Evolutionary conservation across 2,329 filamentous ascomycete genomes (phyloP), one percentile per base, ranked within the genome.

Genomic region (Xylaria sp.): DNA sequence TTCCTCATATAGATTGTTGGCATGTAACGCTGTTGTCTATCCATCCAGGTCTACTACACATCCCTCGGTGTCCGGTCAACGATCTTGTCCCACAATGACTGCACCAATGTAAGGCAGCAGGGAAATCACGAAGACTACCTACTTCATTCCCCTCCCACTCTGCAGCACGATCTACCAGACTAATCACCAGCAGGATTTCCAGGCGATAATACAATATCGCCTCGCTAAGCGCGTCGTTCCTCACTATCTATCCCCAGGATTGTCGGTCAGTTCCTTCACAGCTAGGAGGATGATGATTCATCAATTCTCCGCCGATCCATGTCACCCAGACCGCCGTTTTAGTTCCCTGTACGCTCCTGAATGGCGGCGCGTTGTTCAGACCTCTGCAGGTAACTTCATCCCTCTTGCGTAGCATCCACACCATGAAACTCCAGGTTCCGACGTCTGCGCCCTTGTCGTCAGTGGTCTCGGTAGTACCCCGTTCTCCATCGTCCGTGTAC

Each of bases 211-310:
- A 46, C 23, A 8, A 23, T 32, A 48, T 2, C 23, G n/a, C 20
- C 56, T 8, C 56, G 46, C 23, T 37, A 37, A 37, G 8, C 7
- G 8, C 34, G 46, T n/a, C 12, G 28, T 46, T 20, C 37, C 39
- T 32, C 39, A n/a, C 15, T 58, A 28, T 9, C 3, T 46, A 10
- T n/a, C 39, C 20, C 39, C 13, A 7, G 23, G 5, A 58, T 58
- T 20, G n/a, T 15, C 37, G 39, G 56, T 58, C 39, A 23, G 25
- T 28, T 55, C 52, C 52, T 55, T 55, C 52, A 34, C 18, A 7
- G 7, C 15, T 28, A n/a, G 39, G 39, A 44, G 23, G 56, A 44
- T 32, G 12, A n/a, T n/a, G 2, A 1, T n/a, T n/a, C 10, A 57
- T 46, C 7, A 5, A 32, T 12, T 7, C 32, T 18, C 9, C n/a